Evolutionary conservation across 192 early-diverging fungal genomes (phyloP).

Genomic region (Podila horticola): DNA sequence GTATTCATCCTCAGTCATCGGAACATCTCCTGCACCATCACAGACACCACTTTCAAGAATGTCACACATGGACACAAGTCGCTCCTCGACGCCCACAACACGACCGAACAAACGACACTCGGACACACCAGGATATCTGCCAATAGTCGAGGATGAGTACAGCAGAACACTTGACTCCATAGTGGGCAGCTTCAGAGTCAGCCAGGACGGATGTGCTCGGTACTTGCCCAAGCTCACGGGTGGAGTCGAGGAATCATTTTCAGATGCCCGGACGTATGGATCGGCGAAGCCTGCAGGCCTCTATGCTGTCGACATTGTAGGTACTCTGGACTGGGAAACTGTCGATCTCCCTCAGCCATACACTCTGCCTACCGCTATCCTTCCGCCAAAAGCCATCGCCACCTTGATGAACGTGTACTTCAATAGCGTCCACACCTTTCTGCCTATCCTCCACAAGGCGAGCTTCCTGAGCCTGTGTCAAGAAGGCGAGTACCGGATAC

Average conservation of each 20-base stretch:
- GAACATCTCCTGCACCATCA: background rate
- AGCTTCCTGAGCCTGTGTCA: constrained; percentile 51
- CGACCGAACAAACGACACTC: background rate
- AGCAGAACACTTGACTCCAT: background rate
- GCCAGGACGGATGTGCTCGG: constrained; percentile 15
- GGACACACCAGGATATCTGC: background rate
- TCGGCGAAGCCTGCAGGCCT: background rate
- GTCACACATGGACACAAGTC: background rate
- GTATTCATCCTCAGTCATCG: background rate
- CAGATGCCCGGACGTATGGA: constrained; percentile 11
- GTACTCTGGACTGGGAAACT: constrained; percentile 21
- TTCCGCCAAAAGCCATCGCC: constrained; percentile 11
- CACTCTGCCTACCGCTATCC: constrained; percentile 13
- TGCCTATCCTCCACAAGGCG: constrained; percentile 61
- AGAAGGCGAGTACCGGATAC: constrained; percentile 46
- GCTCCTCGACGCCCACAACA: background rate
- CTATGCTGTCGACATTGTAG: constrained; percentile 2
- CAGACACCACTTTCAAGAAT: background rate
- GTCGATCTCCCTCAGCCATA: constrained; percentile 27
- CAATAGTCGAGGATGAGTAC: background rate
- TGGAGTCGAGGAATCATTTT: constrained; percentile 14
- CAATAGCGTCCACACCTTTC: constrained; percentile 62
- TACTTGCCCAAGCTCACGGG: constrained; percentile 10
- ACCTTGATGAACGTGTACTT: constrained; percentile 59
- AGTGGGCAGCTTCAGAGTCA: constrained; percentile 22